A percentile compares a stretch with the other conserved stretches of the same genome.
These are phyloP conservation scores for Colletotrichum sp. DNA, from an alignment of 2,329 filamentous ascomycete genomes.

Conservation along the genomic window DNA sequence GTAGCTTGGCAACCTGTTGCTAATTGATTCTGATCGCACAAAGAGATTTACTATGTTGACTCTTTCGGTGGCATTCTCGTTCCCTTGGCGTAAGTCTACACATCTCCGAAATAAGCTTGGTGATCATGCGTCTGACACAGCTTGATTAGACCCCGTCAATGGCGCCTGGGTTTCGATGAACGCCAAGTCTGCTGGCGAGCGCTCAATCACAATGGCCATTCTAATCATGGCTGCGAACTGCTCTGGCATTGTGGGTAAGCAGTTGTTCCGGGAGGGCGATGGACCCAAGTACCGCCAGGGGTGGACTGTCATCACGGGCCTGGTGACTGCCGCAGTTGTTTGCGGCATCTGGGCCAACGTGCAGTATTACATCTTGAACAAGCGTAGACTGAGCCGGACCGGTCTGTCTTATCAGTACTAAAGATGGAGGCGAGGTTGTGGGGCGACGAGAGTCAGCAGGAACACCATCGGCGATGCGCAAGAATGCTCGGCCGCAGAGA, in stretches of 20 bases:
- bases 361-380: slow-evolving; percentile 20
- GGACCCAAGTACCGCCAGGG: slow-evolving; percentile 31
- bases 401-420: slow-evolving; percentile 10
- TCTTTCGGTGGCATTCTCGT: slow-evolving; percentile 28
- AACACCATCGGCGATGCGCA: not conserved
- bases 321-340: slow-evolving; percentile 9
- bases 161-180: slow-evolving; percentile 35
- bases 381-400: not conserved
- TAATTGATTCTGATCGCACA: not conserved
- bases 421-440: not conserved
- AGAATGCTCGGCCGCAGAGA: not conserved
- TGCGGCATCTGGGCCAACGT: slow-evolving; percentile 17
- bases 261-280: slow-evolving; percentile 34
- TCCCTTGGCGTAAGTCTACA: slow-evolving; percentile 32
- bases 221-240: slow-evolving; percentile 37
- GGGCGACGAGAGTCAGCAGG: not conserved
- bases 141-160: slow-evolving; percentile 26
- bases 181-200: slow-evolving; percentile 29
- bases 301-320: slow-evolving; percentile 29
- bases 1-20: slow-evolving; percentile 14
- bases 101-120: not conserved
- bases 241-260: slow-evolving; percentile 32
- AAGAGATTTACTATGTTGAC: slow-evolving; percentile 32
- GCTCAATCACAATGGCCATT: slow-evolving; percentile 36
- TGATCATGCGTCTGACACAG: not conserved